Evolutionary conservation across 495 filamentous ascomycete species (phyloP), one percentile per base, ranked within the genome.

Genomic region (Hypoxylon cercidicola): DNA sequence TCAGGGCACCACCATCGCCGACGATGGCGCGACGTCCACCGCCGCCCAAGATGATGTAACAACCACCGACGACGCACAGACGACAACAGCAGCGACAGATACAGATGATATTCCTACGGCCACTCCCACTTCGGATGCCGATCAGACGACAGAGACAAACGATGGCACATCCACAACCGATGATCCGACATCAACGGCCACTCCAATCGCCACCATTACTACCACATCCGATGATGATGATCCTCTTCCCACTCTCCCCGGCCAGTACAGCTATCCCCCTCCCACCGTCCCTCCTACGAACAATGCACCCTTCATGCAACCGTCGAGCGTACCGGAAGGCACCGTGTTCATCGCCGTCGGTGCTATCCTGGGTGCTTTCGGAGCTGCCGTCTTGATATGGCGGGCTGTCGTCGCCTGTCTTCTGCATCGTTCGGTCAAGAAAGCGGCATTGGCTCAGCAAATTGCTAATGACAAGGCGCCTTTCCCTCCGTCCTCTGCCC

Each of bases 331-430:
- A 7, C 95, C 95, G 0, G 92, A 98, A 77, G 95, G 95, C 15
- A 97, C 95, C 20, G 88, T 99, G 30, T 99, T 99, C 80, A 99
- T 99, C 71, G 88, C 84, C 39, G 96, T 97, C 16, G 95, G 96
- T 44, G 91, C 93, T 16, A 88, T 89, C 28, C 84, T 99, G 3
- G 96, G 90, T 25, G 87, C 93, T 57, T 86, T 97, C 57, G 92
- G 87, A 3, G 77, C 92, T 10, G 84, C 88, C 19, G 84, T 99
- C 15, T 83, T 98, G 2, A 83, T 88, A 52, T 99, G 95, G 95
- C 90, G 95, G 53, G 89, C 83, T 45, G 84, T 97, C 55, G 88
- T 98, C 18, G 93, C 90, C 66, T 97, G 92, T 88, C 92, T 93
- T 12, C 82, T 99, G 19, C 93, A 97, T 75, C 92, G 93, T 40